Conservation (phyloP, 495 filamentous ascomycete genomes). For the Talaromyces stipitatus region DNA sequence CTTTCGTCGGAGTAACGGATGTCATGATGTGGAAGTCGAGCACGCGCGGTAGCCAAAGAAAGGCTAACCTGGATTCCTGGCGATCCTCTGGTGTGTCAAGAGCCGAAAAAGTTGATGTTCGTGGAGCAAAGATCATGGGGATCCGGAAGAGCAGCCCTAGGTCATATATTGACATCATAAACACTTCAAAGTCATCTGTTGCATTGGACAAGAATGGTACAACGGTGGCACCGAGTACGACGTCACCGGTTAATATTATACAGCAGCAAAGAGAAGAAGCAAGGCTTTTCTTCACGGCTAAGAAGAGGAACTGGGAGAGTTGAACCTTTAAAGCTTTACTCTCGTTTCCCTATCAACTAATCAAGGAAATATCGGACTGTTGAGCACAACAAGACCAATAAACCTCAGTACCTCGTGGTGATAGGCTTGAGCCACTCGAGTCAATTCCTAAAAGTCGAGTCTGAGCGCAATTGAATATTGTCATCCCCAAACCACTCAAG, state of each 20-base stretch:
- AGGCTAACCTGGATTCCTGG: constrained; percentile 16
- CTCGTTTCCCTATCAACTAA: too few species aligned
- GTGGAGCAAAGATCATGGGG: constrained; percentile 20
- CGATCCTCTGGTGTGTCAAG: constrained; percentile 13
- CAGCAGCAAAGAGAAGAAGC: constrained; percentile 22
- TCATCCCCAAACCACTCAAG: background rate
- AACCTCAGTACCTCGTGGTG: background rate
- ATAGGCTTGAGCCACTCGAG: background rate
- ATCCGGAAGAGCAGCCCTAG: constrained; percentile 7
- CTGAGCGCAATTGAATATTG: background rate
- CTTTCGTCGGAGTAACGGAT: constrained; percentile 56
- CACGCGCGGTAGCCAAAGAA: background rate
- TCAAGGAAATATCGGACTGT: too few species aligned
- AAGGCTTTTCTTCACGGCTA: constrained; percentile 31
- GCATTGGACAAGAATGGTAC: background rate
- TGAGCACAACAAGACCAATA: background rate
- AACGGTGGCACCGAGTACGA: constrained; percentile 8
- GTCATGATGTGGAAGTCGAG: constrained; percentile 26
- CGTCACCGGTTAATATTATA: constrained; percentile 5
- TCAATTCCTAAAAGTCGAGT: background rate
- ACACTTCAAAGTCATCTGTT: constrained; percentile 3
- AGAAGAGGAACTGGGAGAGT: constrained; percentile 32
- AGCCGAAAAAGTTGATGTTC: constrained; percentile 23
- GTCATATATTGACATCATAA: background rate
- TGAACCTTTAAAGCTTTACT: background rate